These are phyloP conservation scores for Luzula sylvatica DNA, from an alignment of 176 grass and related monocot species.

Conservation along the genomic window DNA sequence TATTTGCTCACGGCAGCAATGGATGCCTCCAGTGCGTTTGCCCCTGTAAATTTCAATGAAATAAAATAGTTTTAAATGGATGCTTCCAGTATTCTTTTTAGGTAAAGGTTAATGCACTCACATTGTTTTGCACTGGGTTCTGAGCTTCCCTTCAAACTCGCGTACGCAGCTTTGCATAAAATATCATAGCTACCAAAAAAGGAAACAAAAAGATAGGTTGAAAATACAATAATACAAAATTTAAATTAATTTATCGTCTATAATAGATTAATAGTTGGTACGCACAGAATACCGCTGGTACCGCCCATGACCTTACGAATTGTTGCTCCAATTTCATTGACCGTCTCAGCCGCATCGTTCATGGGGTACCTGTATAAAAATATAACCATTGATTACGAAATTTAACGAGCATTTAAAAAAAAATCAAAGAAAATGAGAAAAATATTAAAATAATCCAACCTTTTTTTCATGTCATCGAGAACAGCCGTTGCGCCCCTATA, in stretches of 20 bases:
- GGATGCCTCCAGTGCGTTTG: constrained; percentile 70
- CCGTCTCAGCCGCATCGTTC: constrained; percentile 91
- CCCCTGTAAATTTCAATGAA: constrained; percentile 38
- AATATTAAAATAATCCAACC: constrained; percentile 29
- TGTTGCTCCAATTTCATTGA: constrained; percentile 85
- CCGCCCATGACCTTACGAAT: constrained; percentile 90
- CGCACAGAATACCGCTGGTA: constrained; percentile 98
- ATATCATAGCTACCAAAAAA: constrained; percentile 73
- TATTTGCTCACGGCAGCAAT: constrained; percentile 91
- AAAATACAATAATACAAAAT: background rate
- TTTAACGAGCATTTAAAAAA: constrained; percentile 11
- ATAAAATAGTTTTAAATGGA: background rate
- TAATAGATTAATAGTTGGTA: constrained; percentile 11
- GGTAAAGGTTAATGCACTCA: constrained; percentile 36
- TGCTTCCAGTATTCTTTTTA: background rate
- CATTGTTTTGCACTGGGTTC: constrained; percentile 61
- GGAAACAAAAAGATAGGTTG: constrained; percentile 18
- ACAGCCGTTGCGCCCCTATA: constrained; percentile 84
- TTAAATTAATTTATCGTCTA: background rate
- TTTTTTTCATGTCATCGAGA: constrained; percentile 93
- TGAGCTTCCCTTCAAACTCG: constrained; percentile 68
- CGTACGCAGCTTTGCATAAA: constrained; percentile 96
- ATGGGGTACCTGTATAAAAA: constrained; percentile 69
- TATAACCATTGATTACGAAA: constrained; percentile 5
- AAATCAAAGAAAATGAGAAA: constrained; percentile 16